Percentiles rank a stretch among this genome's conserved stretches.
Conservation (phyloP, 2,329 filamentous ascomycete genomes). For the Periconia sp. region DNA sequence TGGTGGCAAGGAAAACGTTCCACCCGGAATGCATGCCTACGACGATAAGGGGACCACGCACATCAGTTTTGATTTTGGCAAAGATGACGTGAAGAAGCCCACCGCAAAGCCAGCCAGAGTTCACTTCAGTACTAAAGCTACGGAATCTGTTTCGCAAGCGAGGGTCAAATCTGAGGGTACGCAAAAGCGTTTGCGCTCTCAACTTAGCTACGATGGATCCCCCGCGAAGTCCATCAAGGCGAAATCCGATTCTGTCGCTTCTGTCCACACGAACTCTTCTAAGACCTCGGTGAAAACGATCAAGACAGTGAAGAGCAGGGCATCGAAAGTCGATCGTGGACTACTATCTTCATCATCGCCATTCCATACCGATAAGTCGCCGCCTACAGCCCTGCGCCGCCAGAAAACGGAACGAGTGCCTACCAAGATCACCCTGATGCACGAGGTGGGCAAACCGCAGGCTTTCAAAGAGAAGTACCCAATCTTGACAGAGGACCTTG, state of each 20-base stretch:
- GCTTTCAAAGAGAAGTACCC: conserved; percentile 53
- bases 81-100: conserved; percentile 29
- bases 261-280: conserved; percentile 28
- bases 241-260: conserved; percentile 32
- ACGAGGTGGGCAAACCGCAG: conserved; percentile 37
- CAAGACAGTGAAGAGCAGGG: conserved; percentile 30
- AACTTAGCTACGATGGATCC: conserved; percentile 34
- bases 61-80: conserved; percentile 40
- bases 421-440: conserved; percentile 41
- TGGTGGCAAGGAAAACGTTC: conserved; percentile 68
- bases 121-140: conserved; percentile 33
- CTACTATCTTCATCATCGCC: conserved; percentile 41
- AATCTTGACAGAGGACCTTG: conserved; percentile 60
- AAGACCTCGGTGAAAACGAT: conserved; percentile 25
- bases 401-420: conserved; percentile 28
- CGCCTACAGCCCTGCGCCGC: conserved; percentile 40
- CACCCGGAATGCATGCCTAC: conserved; percentile 53
- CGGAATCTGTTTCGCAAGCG: conserved; percentile 21
- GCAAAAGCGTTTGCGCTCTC: conserved; percentile 43
- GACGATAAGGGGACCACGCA: conserved; percentile 36
- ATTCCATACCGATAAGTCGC: conserved; percentile 43
- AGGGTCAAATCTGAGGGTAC: conserved; percentile 32
- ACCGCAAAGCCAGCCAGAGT: conserved; percentile 31
- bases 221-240: conserved; percentile 45
- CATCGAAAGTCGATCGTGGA: conserved; percentile 24